These are phyloP conservation scores for Metschnikowia anglica DNA, from an alignment of 805 yeast species.

Conservation along the genomic window DNA sequence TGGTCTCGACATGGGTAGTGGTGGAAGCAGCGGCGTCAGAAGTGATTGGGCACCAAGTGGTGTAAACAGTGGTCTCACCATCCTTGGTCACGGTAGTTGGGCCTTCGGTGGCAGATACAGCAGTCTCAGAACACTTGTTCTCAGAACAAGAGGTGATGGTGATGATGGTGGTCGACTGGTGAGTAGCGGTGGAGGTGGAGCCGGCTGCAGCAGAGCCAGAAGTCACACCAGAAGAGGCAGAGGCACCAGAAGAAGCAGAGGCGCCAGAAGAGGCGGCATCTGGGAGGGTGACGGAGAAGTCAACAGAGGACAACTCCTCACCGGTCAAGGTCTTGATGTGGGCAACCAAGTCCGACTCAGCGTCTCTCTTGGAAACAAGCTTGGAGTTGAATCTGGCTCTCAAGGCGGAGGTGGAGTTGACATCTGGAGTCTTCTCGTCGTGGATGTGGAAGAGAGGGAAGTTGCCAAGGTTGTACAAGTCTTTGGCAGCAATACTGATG, in stretches of 20 bases:
- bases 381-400: slow-evolving; percentile 35
- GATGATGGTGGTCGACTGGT: too few relatives aligned
- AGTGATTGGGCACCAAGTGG: too few relatives aligned
- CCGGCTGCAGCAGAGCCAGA: background rate
- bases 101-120: too few relatives aligned
- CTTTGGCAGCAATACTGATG: slow-evolving; percentile 34
- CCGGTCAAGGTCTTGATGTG: slow-evolving; percentile 29
- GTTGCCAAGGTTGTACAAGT: slow-evolving; percentile 25
- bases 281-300: slow-evolving; percentile 15
- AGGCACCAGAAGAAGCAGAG: slow-evolving; percentile 7
- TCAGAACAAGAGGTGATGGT: too few relatives aligned
- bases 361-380: slow-evolving; percentile 36
- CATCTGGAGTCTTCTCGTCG: slow-evolving; percentile 26
- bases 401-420: slow-evolving; percentile 42
- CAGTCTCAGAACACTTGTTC: too few relatives aligned
- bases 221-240: background rate
- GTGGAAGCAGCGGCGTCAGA: background rate
- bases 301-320: slow-evolving; percentile 19
- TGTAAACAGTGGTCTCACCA: background rate
- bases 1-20: slow-evolving; percentile 16
- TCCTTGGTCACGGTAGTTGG: background rate
- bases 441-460: slow-evolving; percentile 33
- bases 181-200: background rate
- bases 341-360: slow-evolving; percentile 23
- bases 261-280: slow-evolving; percentile 16